Evolutionary conservation across 176 grass and related monocot species (phyloP).

Genomic region (Tuctoria greenei): DNA sequence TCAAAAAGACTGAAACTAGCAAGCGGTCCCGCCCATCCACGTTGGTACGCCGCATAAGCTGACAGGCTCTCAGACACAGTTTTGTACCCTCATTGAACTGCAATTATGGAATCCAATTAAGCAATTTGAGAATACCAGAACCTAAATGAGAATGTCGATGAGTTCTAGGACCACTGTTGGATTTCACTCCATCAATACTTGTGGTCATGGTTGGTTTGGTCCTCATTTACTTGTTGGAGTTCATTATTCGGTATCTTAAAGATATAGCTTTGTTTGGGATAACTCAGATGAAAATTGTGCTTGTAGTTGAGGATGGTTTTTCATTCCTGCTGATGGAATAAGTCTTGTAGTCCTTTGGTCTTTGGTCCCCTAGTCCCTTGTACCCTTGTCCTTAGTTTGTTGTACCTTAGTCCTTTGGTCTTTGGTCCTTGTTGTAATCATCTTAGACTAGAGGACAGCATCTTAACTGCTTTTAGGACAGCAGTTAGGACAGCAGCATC

Average conservation of each 20-base stretch:
- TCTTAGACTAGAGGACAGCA: no score
- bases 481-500: no score
- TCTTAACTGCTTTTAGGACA: no score
- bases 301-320: background rate
- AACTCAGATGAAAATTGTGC: background rate
- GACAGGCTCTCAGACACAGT: background rate
- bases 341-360: no score
- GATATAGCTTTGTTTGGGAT: background rate
- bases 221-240: background rate
- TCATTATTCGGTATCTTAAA: background rate
- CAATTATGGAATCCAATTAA: background rate
- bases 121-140: background rate
- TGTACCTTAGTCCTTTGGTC: no score
- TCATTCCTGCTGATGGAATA: background rate
- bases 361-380: no score
- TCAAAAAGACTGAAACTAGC: background rate
- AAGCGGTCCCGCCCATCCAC: background rate
- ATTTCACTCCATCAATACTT: background rate
- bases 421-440: no score
- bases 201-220: background rate
- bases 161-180: background rate
- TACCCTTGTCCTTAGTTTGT: no score
- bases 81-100: background rate
- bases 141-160: background rate
- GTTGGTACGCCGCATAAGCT: background rate